Conservation (phyloP, 352 stramenopile species). For the Peronospora belbahrii region DNA sequence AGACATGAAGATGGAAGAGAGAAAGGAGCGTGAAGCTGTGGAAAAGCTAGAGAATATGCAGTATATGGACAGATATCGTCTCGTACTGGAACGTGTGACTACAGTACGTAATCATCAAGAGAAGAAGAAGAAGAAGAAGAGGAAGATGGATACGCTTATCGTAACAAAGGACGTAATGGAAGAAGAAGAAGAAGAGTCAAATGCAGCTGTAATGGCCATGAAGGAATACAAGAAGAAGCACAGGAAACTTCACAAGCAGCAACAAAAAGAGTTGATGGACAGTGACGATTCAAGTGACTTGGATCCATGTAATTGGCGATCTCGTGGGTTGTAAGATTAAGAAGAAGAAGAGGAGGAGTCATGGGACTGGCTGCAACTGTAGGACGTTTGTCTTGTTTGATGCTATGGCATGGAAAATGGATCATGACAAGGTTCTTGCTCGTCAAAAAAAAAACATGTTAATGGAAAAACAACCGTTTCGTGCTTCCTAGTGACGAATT, state of each 20-base stretch:
- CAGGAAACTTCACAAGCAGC: constrained; percentile 12
- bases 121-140: constrained; percentile 15
- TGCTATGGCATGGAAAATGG: too few relatives aligned
- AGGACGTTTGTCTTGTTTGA: too few relatives aligned
- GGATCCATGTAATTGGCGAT: constrained; percentile 42
- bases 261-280: constrained; percentile 8
- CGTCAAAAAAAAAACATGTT: constrained; percentile 17
- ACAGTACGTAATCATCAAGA: constrained; percentile 12
- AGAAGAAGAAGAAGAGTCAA: constrained; percentile 7
- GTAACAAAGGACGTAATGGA: constrained; percentile 6
- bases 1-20: constrained; percentile 29
- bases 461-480: constrained; percentile 11
- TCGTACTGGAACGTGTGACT: constrained; percentile 35
- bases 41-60: constrained; percentile 62
- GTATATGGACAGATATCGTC: constrained; percentile 55
- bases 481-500: constrained; percentile 7
- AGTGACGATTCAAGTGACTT: constrained; percentile 27
- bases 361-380: too few relatives aligned
- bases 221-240: constrained; percentile 31
- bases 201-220: constrained; percentile 6
- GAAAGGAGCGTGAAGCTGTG: constrained; percentile 35
- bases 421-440: constrained; percentile 3
- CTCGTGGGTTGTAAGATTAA: constrained; percentile 34
- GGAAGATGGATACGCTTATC: constrained; percentile 2
- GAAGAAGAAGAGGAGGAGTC: too few relatives aligned